Base-by-base conservation (phyloP, 2,329 filamentous ascomycete genomes). In the Trichophyton rubrum region DNA sequence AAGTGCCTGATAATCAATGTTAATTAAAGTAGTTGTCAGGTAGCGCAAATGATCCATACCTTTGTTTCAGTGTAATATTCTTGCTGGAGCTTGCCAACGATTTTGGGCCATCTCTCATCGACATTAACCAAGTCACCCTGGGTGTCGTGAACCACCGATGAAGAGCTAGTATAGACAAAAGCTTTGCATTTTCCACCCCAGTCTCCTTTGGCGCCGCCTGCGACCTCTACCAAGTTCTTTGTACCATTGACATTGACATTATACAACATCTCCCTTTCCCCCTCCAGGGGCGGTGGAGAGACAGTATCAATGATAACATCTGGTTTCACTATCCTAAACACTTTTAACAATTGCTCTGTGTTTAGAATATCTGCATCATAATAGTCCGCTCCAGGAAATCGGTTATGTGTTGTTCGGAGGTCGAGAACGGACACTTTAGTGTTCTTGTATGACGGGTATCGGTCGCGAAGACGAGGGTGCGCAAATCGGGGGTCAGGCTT, bases 31-130 rank as follows among this genome's bases (percentile, higher is more conserved):
- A 9, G 22, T 8, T 24, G 2, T 22, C 11, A 35, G 27, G 24
- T 41, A 56, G n/a, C 22, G 30, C 2, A 24, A 11, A 5, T 11
- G n/a, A 7, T 3, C 7, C 68, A 61, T 66, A 88, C 88, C 83
- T 96, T 97, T 13, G 90, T 95, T 75, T 91, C 86, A 33, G 90
- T 90, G 74, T 97, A 97, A 74, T 90, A 90, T 73, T 90, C 88
- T 60, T 79, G 79, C 74, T 91, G 86, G 66, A 84, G 75, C 62
- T 82, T 81, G 35, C 88, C 88, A 55, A 84, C 80, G 59, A 93
- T 85, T 57, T 87, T 80, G 30, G 89, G 89, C 80, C 87, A 90
- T 55, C 82, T 78, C 79, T 97, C 92, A 73, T 91, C 87, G 65
- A 89, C 90, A 72, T 96, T 91, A 72, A 85, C 81, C 71, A 95